Evolutionary conservation across 176 grass and related monocot genomes (phyloP).

Genomic region (Olyra latifolia): DNA sequence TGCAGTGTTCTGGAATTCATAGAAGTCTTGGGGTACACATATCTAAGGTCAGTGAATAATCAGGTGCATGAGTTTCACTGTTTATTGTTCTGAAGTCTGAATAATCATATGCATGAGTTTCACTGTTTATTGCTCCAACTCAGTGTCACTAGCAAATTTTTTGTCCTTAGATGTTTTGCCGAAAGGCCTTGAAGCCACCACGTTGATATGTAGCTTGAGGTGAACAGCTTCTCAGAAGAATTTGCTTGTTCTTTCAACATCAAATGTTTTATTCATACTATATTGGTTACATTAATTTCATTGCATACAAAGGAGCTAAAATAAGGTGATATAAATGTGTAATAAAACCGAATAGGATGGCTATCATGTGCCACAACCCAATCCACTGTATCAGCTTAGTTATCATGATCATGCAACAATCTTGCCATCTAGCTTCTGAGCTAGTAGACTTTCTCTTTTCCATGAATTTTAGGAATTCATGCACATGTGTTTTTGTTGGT

Average conservation of each 20-base stretch:
- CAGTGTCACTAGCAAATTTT: not conserved
- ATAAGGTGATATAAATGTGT: conserved; percentile 12
- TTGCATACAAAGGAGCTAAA: conserved; percentile 12
- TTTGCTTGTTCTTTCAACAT: not conserved
- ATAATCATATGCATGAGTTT: conserved; percentile 9
- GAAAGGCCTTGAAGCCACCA: not conserved
- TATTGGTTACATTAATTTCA: not conserved
- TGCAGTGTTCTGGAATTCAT: conserved; percentile 98
- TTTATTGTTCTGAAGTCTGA: conserved; percentile 73
- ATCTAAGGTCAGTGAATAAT: conserved; percentile 79
- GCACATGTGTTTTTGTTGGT: conserved; percentile 1
- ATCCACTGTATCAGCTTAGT: not conserved
- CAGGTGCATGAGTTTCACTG: not conserved
- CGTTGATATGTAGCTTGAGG: not conserved
- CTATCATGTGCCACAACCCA: not conserved
- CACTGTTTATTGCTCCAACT: conserved; percentile 12
- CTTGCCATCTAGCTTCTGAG: not conserved
- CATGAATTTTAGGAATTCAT: conserved; percentile 1
- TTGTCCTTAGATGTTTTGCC: conserved; percentile 6
- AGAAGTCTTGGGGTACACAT: conserved; percentile 99
- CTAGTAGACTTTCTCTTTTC: not conserved
- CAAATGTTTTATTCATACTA: conserved; percentile 14
- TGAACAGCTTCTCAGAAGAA: not conserved
- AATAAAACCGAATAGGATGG: not conserved
- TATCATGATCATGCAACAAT: not conserved